These are phyloP conservation scores for Dichotomocladium elegans DNA, from an alignment of 371 early-diverging fungal species.

Conservation along the genomic window DNA sequence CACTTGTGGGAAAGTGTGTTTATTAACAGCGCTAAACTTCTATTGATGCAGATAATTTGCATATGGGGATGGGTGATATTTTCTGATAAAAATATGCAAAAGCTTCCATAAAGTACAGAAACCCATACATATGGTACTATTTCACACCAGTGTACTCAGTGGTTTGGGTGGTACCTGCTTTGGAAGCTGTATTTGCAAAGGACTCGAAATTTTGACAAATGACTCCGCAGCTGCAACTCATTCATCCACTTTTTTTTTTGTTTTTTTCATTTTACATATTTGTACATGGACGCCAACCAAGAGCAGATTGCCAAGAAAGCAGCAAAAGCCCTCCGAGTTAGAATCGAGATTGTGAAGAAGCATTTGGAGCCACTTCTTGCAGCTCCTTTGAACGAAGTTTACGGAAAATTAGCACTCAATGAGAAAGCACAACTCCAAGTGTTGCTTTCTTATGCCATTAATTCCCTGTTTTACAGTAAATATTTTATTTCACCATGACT, in stretches of 20 bases:
- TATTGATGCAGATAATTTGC: too few species aligned
- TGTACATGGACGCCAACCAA: constrained; percentile 1
- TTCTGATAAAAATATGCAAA: too few species aligned
- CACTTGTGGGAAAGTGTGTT: too few species aligned
- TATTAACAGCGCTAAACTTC: too few species aligned
- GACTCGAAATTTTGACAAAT: too few species aligned
- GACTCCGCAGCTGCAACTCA: too few species aligned
- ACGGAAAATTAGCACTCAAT: constrained; percentile 37
- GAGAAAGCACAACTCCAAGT: constrained; percentile 55
- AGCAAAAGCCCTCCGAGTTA: constrained; percentile 28
- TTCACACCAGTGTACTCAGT: too few species aligned
- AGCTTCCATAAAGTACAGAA: too few species aligned
- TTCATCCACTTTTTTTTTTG: neutral
- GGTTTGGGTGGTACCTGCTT: too few species aligned
- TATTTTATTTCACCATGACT: neutral
- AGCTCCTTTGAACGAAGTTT: constrained; percentile 37
- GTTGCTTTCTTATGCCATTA: constrained; percentile 47
- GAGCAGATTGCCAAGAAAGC: constrained; percentile 24
- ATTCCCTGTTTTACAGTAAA: constrained; percentile 54
- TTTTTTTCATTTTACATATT: neutral
- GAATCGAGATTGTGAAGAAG: constrained; percentile 35
- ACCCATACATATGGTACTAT: too few species aligned
- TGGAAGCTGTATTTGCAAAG: too few species aligned
- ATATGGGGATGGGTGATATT: too few species aligned
- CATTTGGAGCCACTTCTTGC: constrained; percentile 50